Conservation (phyloP, 768 basidiomycete genomes). For the Paxillus involutus region DNA sequence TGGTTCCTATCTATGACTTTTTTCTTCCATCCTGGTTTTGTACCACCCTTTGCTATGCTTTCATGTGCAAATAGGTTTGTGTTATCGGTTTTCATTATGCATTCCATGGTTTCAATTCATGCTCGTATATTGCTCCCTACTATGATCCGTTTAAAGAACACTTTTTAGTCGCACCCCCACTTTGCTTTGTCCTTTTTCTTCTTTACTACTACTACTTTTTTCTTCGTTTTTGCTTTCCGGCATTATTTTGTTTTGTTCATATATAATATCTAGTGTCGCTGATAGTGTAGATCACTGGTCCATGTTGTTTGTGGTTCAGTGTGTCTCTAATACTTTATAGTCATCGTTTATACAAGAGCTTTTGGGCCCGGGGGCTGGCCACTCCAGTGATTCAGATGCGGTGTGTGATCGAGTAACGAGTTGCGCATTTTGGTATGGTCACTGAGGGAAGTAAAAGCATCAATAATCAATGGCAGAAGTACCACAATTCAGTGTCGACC, state of each 20-base stretch:
- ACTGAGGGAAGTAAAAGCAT: no score
- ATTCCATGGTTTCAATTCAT: constrained; percentile 5
- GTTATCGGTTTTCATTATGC: constrained; percentile 27
- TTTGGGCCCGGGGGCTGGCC: neutral
- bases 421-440: no score
- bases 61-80: constrained; percentile 27
- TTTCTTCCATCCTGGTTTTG: neutral
- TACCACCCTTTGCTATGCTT: constrained; percentile 21
- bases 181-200: neutral
- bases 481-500: no score
- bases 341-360: constrained; percentile 31
- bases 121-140: constrained; percentile 9
- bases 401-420: no score
- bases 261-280: constrained; percentile 33
- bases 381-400: no score
- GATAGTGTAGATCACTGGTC: constrained; percentile 29
- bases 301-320: constrained; percentile 12
- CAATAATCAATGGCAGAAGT: no score
- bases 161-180: constrained; percentile 15
- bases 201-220: neutral
- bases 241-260: constrained; percentile 23
- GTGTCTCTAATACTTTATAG: constrained; percentile 36
- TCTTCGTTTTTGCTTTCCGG: constrained; percentile 6
- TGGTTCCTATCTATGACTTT: constrained; percentile 30
- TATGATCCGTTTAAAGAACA: constrained; percentile 16